These are phyloP conservation scores for Fragilaria radians DNA, from an alignment of 108 stramenopile species.

Conservation along the genomic window DNA sequence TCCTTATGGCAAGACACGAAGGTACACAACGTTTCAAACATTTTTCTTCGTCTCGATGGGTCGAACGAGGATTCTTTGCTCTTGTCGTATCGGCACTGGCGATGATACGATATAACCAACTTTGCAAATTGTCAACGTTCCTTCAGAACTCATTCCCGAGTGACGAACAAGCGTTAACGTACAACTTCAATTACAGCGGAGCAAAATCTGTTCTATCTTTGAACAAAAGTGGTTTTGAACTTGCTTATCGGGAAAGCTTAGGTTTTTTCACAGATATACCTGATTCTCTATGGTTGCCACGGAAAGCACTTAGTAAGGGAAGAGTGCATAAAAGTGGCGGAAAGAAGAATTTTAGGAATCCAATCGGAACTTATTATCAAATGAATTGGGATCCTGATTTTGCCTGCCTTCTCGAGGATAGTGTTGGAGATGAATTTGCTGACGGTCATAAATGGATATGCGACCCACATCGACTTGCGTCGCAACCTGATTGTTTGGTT, in stretches of 20 bases:
- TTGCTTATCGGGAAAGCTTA: background rate
- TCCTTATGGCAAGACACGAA: no score
- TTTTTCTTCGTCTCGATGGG: no score
- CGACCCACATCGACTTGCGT: slow-evolving; percentile 41
- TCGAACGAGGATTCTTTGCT: no score
- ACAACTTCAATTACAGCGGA: no score
- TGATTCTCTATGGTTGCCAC: background rate
- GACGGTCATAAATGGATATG: slow-evolving; percentile 70
- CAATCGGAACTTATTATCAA: slow-evolving; percentile 2
- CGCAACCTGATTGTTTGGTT: slow-evolving; percentile 21
- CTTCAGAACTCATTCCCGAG: no score
- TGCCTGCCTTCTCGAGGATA: slow-evolving; percentile 39
- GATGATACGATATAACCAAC: no score
- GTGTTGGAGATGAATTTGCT: slow-evolving; percentile 30
- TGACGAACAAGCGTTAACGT: no score
- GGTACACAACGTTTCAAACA: no score
- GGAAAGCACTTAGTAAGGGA: background rate
- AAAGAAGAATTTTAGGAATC: background rate
- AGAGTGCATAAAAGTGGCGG: background rate
- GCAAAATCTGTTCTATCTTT: no score
- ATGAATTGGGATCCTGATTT: slow-evolving; percentile 53
- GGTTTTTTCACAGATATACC: background rate
- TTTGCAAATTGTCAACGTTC: no score
- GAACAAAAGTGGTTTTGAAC: background rate
- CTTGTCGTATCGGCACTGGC: no score